A percentile compares a stretch with the other conserved stretches of the same genome.
Evolutionary conservation across 768 basidiomycete genomes (phyloP).

Genomic region (Naematelia aurantialba): DNA sequence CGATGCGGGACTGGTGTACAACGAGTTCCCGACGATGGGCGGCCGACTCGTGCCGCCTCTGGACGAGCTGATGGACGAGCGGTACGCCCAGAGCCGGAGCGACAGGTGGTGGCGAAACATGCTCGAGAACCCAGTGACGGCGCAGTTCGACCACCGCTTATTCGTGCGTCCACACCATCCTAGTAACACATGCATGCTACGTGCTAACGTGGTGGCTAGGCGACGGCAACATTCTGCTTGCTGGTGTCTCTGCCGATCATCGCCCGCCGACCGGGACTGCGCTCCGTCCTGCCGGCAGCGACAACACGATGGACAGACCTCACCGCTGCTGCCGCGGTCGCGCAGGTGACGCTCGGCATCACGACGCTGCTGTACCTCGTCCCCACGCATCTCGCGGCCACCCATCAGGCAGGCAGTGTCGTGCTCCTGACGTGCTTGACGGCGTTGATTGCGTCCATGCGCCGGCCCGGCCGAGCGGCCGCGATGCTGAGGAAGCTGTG

Average conservation of each 20-base stretch:
- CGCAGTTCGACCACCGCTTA: constrained; percentile 92
- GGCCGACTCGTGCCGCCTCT: constrained; percentile 74
- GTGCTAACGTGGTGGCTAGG: constrained; percentile 58
- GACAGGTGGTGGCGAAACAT: constrained; percentile 95
- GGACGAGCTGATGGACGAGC: constrained; percentile 72
- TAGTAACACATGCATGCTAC: constrained; percentile 1
- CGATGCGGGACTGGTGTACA: constrained; percentile 94
- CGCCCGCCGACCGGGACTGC: constrained; percentile 54
- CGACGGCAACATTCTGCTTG: constrained; percentile 62
- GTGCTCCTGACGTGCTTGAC: constrained; percentile 76
- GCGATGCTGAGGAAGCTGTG: constrained; percentile 44
- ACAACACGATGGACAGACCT: constrained; percentile 68
- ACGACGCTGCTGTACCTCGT: constrained; percentile 87
- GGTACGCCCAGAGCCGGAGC: constrained; percentile 72
- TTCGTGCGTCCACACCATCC: constrained; percentile 60
- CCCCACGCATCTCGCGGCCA: constrained; percentile 83
- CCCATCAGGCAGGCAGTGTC: constrained; percentile 93
- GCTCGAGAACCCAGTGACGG: constrained; percentile 95
- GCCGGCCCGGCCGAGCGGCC: constrained; percentile 67
- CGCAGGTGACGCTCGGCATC: constrained; percentile 74
- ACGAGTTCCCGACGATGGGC: constrained; percentile 97
- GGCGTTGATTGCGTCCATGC: constrained; percentile 67
- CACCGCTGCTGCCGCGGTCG: constrained; percentile 48
- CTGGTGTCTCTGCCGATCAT: constrained; percentile 30
- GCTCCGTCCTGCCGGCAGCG: constrained; percentile 60